A percentile compares a stretch with the other conserved stretches of the same genome.
These are phyloP conservation scores for Metschnikowia koreensis DNA, from an alignment of 805 yeast genomes.

Conservation along the genomic window DNA sequence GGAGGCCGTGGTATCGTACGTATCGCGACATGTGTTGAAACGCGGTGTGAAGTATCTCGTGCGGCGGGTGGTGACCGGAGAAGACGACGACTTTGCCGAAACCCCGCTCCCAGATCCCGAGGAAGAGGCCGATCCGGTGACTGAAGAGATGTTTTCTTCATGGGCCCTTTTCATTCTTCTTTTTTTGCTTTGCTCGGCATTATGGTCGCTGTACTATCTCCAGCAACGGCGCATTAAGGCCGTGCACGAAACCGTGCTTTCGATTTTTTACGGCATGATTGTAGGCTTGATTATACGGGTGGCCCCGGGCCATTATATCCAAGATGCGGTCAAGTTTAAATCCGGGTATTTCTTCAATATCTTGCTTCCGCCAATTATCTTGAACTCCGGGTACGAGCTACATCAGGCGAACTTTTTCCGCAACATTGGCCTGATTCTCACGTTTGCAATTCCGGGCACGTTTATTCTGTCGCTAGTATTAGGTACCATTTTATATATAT, in stretches of 20 bases:
- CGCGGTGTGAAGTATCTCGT: constrained; percentile 19
- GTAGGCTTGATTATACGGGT: constrained; percentile 89
- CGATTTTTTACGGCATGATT: constrained; percentile 95
- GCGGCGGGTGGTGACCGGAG: constrained; percentile 32
- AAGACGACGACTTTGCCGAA: constrained; percentile 35
- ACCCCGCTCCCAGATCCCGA: constrained; percentile 51
- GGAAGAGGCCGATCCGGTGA: constrained; percentile 73
- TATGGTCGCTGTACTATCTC: constrained; percentile 92
- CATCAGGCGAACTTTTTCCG: constrained; percentile 94
- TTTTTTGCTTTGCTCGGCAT: constrained; percentile 75
- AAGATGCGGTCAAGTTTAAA: constrained; percentile 93
- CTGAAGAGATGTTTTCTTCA: constrained; percentile 93
- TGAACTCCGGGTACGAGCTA: constrained; percentile 94
- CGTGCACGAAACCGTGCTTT: constrained; percentile 94
- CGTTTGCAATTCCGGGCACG: constrained; percentile 97
- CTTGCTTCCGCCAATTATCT: constrained; percentile 90
- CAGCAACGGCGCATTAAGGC: constrained; percentile 91
- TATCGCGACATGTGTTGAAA: constrained; percentile 8
- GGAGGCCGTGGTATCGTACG: constrained; percentile 10
- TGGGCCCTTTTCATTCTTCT: constrained; percentile 94
- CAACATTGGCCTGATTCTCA: constrained; percentile 84
- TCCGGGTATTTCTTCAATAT: constrained; percentile 93
- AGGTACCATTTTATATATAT: constrained; percentile 81
- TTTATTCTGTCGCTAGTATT: constrained; percentile 86
- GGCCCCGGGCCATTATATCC: constrained; percentile 95